Conservation (phyloP, 2,329 filamentous ascomycete genomes). For the Graphilbum fragrans region DNA sequence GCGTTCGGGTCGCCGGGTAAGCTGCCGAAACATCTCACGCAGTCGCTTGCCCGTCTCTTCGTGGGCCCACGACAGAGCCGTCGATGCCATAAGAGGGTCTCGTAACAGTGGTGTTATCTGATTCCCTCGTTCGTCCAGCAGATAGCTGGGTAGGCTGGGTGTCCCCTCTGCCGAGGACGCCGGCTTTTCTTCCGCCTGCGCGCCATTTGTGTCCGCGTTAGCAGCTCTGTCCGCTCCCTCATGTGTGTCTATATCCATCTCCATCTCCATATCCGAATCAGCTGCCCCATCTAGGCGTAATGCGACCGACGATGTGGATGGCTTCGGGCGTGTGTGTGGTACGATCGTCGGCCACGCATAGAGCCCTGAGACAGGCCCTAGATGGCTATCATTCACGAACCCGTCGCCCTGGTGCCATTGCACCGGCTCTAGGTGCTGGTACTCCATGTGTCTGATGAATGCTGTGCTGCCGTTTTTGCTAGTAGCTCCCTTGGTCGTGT, state of each 20-base stretch:
- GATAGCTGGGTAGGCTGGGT: conserved; percentile 31
- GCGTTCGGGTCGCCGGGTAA: neutral
- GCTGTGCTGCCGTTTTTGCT: conserved; percentile 4
- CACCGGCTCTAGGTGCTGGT: conserved; percentile 38
- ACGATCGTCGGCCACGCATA: too few relatives aligned
- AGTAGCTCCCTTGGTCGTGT: neutral
- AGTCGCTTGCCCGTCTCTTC: conserved; percentile 21
- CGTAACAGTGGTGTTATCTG: conserved; percentile 47
- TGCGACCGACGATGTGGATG: neutral
- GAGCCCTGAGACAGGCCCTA: conserved; percentile 2
- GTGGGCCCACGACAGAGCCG: conserved; percentile 3
- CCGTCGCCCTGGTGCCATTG: conserved; percentile 51
- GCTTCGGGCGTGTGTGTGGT: too few relatives aligned
- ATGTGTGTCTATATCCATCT: too few relatives aligned
- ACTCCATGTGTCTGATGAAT: conserved; percentile 39
- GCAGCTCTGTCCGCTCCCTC: neutral
- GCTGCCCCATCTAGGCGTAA: too few relatives aligned
- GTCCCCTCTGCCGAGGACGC: too few relatives aligned
- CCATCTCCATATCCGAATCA: too few relatives aligned
- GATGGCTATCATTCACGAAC: conserved; percentile 26
- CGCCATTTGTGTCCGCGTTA: neutral
- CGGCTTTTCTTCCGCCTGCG: neutral
- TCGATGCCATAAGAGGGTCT: conserved; percentile 17
- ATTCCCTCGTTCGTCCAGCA: conserved; percentile 37
- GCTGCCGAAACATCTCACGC: conserved; percentile 20